These are phyloP conservation scores for Scedosporium minutisporum DNA, from an alignment of 2,329 filamentous ascomycete species.

Conservation along the genomic window DNA sequence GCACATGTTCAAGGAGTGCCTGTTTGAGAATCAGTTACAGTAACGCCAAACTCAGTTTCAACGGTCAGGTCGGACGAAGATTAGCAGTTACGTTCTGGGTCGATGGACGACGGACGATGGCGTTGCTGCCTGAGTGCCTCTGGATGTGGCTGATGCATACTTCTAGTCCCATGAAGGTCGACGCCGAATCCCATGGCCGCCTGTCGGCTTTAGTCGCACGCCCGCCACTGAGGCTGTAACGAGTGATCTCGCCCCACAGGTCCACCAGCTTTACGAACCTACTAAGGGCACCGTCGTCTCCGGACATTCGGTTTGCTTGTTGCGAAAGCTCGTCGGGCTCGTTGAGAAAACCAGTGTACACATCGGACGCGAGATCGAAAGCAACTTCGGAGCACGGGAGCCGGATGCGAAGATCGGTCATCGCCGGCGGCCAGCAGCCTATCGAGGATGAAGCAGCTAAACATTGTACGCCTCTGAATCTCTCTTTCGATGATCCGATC, in stretches of 20 bases:
- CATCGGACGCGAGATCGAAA: constrained; percentile 52
- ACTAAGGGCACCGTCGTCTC: constrained; percentile 38
- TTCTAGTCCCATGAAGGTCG: constrained; percentile 47
- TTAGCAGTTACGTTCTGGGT: too few species aligned
- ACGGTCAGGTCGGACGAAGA: too few species aligned
- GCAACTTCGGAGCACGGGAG: constrained; percentile 58
- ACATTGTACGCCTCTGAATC: constrained; percentile 59
- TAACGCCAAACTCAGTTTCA: too few species aligned
- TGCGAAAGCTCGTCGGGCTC: constrained; percentile 9
- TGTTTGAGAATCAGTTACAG: too few species aligned
- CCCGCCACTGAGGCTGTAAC: constrained; percentile 42
- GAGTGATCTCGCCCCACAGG: constrained; percentile 49
- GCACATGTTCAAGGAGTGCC: too few species aligned
- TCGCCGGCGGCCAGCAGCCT: constrained; percentile 58
- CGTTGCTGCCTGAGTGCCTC: too few species aligned
- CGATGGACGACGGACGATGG: too few species aligned
- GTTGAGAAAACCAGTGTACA: constrained; percentile 40
- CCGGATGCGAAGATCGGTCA: constrained; percentile 54
- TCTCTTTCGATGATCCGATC: constrained; percentile 42
- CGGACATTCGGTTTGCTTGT: constrained; percentile 13
- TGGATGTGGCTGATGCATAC: too few species aligned
- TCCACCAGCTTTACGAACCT: constrained; percentile 50
- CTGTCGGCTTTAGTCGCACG: constrained; percentile 34
- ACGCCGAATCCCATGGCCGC: constrained; percentile 50
- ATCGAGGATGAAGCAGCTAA: constrained; percentile 65